Conservation (phyloP, 805 yeast species). For the Candida michaelii region DNA sequence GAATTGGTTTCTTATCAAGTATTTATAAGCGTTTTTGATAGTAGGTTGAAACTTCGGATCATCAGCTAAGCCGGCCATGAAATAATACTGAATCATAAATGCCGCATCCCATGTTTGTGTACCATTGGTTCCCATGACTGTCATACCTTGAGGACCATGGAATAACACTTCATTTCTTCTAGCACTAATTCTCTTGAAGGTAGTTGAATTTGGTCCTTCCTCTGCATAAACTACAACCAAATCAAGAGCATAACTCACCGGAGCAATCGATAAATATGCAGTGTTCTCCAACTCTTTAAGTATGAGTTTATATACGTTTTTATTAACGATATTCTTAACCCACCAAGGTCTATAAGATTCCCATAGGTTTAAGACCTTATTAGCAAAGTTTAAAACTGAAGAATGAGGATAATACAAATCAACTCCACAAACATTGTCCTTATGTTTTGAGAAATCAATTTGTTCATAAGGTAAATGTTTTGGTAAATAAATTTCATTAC, state of each 20-base stretch:
- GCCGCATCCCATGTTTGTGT: constrained; percentile 97
- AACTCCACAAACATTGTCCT: constrained; percentile 86
- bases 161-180: constrained; percentile 76
- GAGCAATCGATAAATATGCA: constrained; percentile 83
- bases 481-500: constrained; percentile 71
- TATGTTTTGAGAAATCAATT: constrained; percentile 67
- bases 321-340: constrained; percentile 54
- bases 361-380: constrained; percentile 58
- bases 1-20: constrained; percentile 81
- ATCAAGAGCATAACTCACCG: constrained; percentile 85
- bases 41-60: constrained; percentile 61
- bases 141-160: constrained; percentile 87
- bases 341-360: constrained; percentile 77
- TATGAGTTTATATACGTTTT: constrained; percentile 59
- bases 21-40: constrained; percentile 65
- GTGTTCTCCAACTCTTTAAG: constrained; percentile 78
- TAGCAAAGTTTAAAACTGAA: constrained; percentile 57
- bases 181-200: constrained; percentile 53
- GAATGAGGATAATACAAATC: constrained; percentile 96
- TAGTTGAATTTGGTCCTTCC: constrained; percentile 67
- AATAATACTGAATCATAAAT: constrained; percentile 80
- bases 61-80: constrained; percentile 76
- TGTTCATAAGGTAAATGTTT: constrained; percentile 52
- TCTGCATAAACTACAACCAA: constrained; percentile 67
- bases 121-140: constrained; percentile 96